These are phyloP conservation scores for Colletotrichum musicola DNA, from an alignment of 2,329 filamentous ascomycete genomes.

Conservation along the genomic window DNA sequence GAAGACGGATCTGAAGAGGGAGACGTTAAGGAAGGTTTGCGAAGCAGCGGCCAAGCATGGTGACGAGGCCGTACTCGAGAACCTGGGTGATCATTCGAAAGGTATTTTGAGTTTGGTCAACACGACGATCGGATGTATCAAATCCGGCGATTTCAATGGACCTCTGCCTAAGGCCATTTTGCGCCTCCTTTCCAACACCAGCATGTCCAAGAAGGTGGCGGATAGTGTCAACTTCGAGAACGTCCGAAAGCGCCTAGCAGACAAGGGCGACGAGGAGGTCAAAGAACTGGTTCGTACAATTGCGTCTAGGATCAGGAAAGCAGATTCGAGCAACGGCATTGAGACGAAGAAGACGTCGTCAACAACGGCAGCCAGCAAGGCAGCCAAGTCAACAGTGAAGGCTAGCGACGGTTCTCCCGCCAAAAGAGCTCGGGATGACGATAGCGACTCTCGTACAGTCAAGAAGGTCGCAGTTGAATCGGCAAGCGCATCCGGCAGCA, in stretches of 20 bases:
- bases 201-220: constrained; percentile 71
- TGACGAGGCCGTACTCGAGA: constrained; percentile 67
- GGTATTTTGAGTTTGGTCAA: constrained; percentile 68
- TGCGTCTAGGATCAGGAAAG: constrained; percentile 59
- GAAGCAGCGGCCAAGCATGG: constrained; percentile 67
- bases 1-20: constrained; percentile 58
- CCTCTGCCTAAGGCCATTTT: constrained; percentile 68
- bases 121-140: constrained; percentile 66
- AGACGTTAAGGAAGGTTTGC: constrained; percentile 63
- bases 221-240: constrained; percentile 76
- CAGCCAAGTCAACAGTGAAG: constrained; percentile 49
- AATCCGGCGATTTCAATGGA: constrained; percentile 64
- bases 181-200: constrained; percentile 71
- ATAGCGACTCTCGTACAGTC: constrained; percentile 53
- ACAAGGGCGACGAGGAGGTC: constrained; percentile 74
- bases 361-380: constrained; percentile 31
- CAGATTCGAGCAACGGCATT: constrained; percentile 43
- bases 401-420: constrained; percentile 45
- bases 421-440: constrained; percentile 57
- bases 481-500: constrained; percentile 54
- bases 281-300: constrained; percentile 73
- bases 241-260: constrained; percentile 72
- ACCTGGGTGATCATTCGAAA: constrained; percentile 69
- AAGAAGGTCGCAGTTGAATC: constrained; percentile 59
- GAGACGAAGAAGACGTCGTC: constrained; percentile 42